Evolutionary conservation across 2,329 filamentous ascomycete genomes (phyloP), one percentile per base, ranked within the genome.

Genomic region (Ophiostoma perfectum): DNA sequence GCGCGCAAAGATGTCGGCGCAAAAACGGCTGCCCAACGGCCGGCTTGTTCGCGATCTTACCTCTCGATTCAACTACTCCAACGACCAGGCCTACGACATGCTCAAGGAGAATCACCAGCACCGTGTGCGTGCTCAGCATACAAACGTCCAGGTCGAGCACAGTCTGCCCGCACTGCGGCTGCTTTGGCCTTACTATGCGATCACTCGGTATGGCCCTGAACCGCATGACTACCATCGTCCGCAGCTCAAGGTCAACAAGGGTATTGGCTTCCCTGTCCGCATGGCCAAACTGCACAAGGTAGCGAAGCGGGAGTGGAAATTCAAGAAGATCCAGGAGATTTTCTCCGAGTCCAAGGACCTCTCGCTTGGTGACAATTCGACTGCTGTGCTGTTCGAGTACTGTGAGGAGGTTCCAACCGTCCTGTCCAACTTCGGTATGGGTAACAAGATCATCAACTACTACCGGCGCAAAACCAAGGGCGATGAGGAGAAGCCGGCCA

Each of bases 381-480:
- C 88, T 58, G 89, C 92, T 27, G 84, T 97, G 5, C 84, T 99
- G 14, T 89, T 98, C 45, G 95, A 99, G 78, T 99, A 99, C 77
- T 96, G 92, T 8, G 95, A 99, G 78, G 93, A 97, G 75, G 90
- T 92, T 71, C 95, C 95, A 0, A 90, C 90, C 9, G 92, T 96
- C 70, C 81, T 99, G 71, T 97, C 94, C 60, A 97, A 96, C 76
- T 97, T 97, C 75, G 95, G 94, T 72, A 99, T 99, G 95, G 93
- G 93, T 66, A 96, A 90, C 77, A 90, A 93, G 67, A 86, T 99
- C 69, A 92, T 98, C 81, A 98, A 99, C 78, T 99, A 98, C 78
- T 97, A 97, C 76, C 90, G 92, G 52, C 88, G 93, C 70, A 92
- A 92, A 74, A 90, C 92, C 75, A 86, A 86, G 55, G 85, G 84